These are phyloP conservation scores for Crithidia fasciculata DNA, from an alignment of 208 protist genomes.

Conservation along the genomic window DNA sequence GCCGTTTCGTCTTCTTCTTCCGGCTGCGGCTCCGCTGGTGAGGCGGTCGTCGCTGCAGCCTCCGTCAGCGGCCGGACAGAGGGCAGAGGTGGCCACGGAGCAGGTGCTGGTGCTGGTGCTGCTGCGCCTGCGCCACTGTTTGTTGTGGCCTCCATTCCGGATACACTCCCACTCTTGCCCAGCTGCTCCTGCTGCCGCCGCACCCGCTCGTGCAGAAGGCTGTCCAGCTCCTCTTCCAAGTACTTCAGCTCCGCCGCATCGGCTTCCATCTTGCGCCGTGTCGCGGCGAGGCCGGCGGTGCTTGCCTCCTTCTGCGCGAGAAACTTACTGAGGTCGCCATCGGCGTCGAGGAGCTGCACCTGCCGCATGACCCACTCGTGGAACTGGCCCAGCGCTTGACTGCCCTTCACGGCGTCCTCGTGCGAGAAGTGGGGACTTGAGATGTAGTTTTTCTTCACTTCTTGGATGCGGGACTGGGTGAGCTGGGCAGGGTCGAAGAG, in stretches of 20 bases:
- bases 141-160: background rate
- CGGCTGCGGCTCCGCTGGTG: too few relatives aligned
- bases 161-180: slow-evolving; percentile 1
- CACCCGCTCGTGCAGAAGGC: slow-evolving; percentile 22
- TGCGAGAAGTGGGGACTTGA: slow-evolving; percentile 49
- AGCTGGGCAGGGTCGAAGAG: slow-evolving; percentile 47
- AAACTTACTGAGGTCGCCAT: slow-evolving; percentile 18
- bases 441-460: slow-evolving; percentile 45
- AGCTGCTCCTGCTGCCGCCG: slow-evolving; percentile 9
- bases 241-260: slow-evolving; percentile 28
- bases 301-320: slow-evolving; percentile 7
- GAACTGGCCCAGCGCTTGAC: slow-evolving; percentile 53
- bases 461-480: slow-evolving; percentile 13
- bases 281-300: slow-evolving; percentile 15
- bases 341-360: slow-evolving; percentile 41
- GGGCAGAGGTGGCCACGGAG: too few relatives aligned
- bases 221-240: slow-evolving; percentile 48
- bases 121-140: background rate
- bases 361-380: slow-evolving; percentile 67
- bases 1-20: too few relatives aligned
- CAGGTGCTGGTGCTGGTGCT: background rate
- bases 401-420: slow-evolving; percentile 61
- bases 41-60: too few relatives aligned
- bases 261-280: slow-evolving; percentile 24
- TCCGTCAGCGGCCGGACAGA: too few relatives aligned